Evolutionary conservation across 768 basidiomycete species (phyloP), one percentile per base, ranked within the genome.

Genomic region (Auriscalpium microsporum): DNA sequence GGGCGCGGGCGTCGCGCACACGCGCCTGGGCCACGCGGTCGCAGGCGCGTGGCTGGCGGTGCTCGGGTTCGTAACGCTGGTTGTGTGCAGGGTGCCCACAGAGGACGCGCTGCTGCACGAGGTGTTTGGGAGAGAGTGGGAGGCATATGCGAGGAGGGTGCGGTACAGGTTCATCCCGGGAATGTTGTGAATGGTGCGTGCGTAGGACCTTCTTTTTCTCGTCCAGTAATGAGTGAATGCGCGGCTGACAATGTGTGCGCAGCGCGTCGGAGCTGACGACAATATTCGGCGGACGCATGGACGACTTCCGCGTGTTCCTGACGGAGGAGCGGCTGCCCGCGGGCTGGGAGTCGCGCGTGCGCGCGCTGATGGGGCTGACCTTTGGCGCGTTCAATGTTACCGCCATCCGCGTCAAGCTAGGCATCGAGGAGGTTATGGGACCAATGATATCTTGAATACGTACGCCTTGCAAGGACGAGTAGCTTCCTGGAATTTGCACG

Each of bases 281-380:
- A 1, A 80, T 84, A 52, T 84, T 88, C 59, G 89, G 85, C 4
- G 85, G 87, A 2, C 72, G 75, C 17, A 63, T 84, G 6, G 67
- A 72, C 9, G 84, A 84, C 54, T 61, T 90, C 40, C 69, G 76
- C 44, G 59, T 75, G 0, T 63, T 87, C 50, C 67, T 91, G n/a
- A 65, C 73, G 9, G 84, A 91, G 46, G 88, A 91, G 59, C 78
- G 86, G 14, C 64, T 91, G 35, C 82, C 84, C 0, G 75, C 84
- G 0, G 81, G 81, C 21, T 90, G 86, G 85, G 86, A 89, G 64
- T 75, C 87, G 0, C 70, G 77, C 13, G 67, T 81, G 34, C 72
- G 76, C 16, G 69, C 74, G 38, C 78, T 70, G 0, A 70, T 75
- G 53, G 87, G 88, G 0, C 67, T 89, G 36, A 87, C 87, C 0